These are phyloP conservation scores for Mycena maculata DNA, from an alignment of 768 basidiomycete species.

Conservation along the genomic window DNA sequence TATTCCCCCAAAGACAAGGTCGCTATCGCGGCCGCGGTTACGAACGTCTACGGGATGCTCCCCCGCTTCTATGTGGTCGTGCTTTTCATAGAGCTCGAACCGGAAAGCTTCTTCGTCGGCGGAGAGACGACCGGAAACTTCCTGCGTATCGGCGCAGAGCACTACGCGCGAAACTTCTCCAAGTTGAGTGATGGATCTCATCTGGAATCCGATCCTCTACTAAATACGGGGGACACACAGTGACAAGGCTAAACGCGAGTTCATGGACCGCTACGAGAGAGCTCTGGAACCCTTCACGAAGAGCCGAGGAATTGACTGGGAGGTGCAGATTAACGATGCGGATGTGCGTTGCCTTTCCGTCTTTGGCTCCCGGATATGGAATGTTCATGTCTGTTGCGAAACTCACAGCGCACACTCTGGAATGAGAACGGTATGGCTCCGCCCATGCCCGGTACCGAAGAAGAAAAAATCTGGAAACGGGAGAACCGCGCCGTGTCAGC, in stretches of 20 bases:
- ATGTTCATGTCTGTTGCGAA: neutral
- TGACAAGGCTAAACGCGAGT: slow-evolving; percentile 16
- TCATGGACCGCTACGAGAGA: slow-evolving; percentile 31
- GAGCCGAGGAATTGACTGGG: slow-evolving; percentile 33
- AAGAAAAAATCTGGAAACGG: slow-evolving; percentile 31
- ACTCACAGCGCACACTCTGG: slow-evolving; percentile 27
- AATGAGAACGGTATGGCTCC: slow-evolving; percentile 31
- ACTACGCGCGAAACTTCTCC: slow-evolving; percentile 34
- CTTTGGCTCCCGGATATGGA: neutral
- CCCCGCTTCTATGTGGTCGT: slow-evolving; percentile 41
- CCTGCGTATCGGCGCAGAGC: slow-evolving; percentile 37
- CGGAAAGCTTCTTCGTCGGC: slow-evolving; percentile 36
- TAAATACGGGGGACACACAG: neutral
- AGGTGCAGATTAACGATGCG: slow-evolving; percentile 27
- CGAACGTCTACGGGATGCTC: slow-evolving; percentile 30
- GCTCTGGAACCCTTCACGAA: slow-evolving; percentile 31
- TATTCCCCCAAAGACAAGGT: slow-evolving; percentile 39
- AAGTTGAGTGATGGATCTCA: slow-evolving; percentile 15
- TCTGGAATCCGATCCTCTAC: too few species aligned
- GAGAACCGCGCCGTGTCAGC: slow-evolving; percentile 27
- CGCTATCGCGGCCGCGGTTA: slow-evolving; percentile 36
- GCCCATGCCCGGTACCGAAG: slow-evolving; percentile 21
- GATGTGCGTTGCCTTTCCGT: slow-evolving; percentile 21
- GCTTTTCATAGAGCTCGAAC: slow-evolving; percentile 40
- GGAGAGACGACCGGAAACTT: slow-evolving; percentile 33